A percentile compares a stretch with the other conserved stretches of the same genome.
Evolutionary conservation across 495 filamentous ascomycete genomes (phyloP).

Genomic region (Aspergillus asperescens): DNA sequence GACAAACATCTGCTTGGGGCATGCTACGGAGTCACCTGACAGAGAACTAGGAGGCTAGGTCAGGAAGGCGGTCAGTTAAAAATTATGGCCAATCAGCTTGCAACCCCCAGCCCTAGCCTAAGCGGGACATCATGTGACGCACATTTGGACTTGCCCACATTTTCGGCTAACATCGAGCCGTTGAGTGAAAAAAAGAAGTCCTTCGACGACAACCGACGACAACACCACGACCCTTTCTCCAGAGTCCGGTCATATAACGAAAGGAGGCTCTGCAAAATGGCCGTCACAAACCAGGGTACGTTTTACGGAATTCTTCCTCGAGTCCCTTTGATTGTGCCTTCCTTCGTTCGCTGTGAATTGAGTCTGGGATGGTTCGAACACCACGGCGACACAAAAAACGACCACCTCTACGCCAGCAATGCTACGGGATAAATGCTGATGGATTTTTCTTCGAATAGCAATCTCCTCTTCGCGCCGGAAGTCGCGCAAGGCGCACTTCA

Average conservation of each 20-base stretch:
- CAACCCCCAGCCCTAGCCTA: conserved; percentile 16
- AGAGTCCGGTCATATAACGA: conserved; percentile 29
- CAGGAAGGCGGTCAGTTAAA: conserved; percentile 5
- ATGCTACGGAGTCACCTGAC: neutral
- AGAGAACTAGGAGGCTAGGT: neutral
- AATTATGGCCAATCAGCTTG: conserved; percentile 22
- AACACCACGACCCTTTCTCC: conserved; percentile 29
- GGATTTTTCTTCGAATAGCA: neutral
- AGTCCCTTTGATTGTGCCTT: neutral
- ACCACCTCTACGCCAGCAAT: neutral
- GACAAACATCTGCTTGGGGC: neutral
- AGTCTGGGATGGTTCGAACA: neutral
- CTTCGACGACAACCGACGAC: conserved; percentile 34
- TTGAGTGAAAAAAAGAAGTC: conserved; percentile 22
- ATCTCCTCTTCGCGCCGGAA: conserved; percentile 86
- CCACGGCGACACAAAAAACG: neutral
- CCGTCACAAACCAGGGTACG: conserved; percentile 39
- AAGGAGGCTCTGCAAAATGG: conserved; percentile 35
- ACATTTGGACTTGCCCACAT: conserved; percentile 26
- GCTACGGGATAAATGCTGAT: neutral
- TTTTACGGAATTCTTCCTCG: conserved; percentile 10
- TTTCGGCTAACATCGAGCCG: conserved; percentile 26
- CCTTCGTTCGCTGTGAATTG: neutral
- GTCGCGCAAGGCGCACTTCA: conserved; percentile 96
- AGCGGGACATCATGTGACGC: conserved; percentile 40